Evolutionary conservation across 2,329 filamentous ascomycete genomes (phyloP).

Genomic region (Penicillium sp.): DNA sequence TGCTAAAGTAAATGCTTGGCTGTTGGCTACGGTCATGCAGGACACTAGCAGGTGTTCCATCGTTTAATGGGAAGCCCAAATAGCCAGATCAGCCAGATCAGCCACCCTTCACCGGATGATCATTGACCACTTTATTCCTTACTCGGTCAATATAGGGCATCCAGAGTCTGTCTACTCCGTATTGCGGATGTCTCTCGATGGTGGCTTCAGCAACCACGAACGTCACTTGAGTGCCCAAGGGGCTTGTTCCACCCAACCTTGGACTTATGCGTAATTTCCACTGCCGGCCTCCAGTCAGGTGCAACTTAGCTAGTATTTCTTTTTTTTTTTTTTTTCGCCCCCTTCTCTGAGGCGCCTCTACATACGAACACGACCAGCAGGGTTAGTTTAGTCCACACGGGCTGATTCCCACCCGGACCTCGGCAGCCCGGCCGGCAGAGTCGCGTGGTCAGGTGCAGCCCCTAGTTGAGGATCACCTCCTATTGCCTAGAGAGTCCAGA

Average conservation of each 20-base stretch:
- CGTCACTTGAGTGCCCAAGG: not conserved
- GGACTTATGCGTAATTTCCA: not conserved
- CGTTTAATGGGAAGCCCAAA: not conserved
- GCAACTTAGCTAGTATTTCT: not conserved
- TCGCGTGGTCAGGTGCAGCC: constrained; percentile 17
- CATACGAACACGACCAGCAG: constrained; percentile 5
- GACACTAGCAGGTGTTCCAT: not conserved
- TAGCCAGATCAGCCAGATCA: not conserved
- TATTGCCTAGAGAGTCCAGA: not conserved
- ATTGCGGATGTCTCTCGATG: not conserved
- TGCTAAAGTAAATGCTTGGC: too few species aligned
- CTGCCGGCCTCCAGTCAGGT: not conserved
- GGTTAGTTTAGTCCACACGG: constrained; percentile 12
- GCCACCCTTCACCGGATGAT: too few species aligned
- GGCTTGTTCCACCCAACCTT: not conserved
- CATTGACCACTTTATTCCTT: not conserved
- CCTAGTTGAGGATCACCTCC: not conserved
- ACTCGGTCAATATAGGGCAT: not conserved
- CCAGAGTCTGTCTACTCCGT: not conserved
- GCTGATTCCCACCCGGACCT: constrained; percentile 15
- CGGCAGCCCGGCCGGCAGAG: constrained; percentile 15
- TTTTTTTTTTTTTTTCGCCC: too few species aligned
- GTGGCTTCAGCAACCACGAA: not conserved
- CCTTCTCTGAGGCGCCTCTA: not conserved
- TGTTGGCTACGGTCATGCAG: not conserved